phyloP scores from a whole-genome alignment of 305 asterid genomes.

The Solanum hybrid region DNA sequence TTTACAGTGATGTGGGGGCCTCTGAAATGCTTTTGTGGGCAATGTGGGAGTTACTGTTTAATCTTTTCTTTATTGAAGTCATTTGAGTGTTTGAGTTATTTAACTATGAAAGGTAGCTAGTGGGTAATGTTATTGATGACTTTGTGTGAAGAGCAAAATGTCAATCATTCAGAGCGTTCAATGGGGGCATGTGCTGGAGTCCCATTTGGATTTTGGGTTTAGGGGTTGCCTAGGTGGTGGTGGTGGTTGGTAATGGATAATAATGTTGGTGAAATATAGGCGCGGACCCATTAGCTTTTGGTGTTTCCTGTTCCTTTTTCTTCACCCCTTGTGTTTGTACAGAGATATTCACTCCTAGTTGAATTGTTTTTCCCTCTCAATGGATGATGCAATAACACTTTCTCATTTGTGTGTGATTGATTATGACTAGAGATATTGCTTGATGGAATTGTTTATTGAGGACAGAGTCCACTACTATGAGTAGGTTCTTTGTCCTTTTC shows the following conservation, averaged over 20 bases:
- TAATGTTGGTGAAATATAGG: slow-evolving; percentile 33
- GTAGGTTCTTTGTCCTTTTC: slow-evolving; percentile 40
- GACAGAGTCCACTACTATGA: slow-evolving; percentile 37
- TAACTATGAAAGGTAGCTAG: slow-evolving; percentile 7
- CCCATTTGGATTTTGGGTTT: slow-evolving; percentile 6
- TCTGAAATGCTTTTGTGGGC: neutral
- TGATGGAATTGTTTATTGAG: slow-evolving; percentile 34
- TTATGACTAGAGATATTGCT: slow-evolving; percentile 27
- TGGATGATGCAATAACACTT: neutral
- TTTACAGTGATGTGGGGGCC: neutral
- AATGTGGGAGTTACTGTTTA: slow-evolving; percentile 6
- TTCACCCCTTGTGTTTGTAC: neutral
- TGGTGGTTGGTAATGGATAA: slow-evolving; percentile 51
- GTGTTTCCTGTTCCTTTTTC: slow-evolving; percentile 10
- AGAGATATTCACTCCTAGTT: slow-evolving; percentile 16
- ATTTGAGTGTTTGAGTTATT: neutral
- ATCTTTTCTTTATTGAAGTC: neutral
- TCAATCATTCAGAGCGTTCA: slow-evolving; percentile 12
- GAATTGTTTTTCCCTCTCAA: neutral
- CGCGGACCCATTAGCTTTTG: slow-evolving; percentile 27
- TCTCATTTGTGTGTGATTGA: slow-evolving; percentile 10
- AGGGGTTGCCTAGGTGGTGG: slow-evolving; percentile 20
- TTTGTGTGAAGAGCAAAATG: slow-evolving; percentile 19
- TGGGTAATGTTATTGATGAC: slow-evolving; percentile 13
- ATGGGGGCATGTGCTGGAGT: slow-evolving; percentile 4